phyloP scores from a whole-genome alignment of 345 rosid genomes.

The Anastatica hierochuntica region DNA sequence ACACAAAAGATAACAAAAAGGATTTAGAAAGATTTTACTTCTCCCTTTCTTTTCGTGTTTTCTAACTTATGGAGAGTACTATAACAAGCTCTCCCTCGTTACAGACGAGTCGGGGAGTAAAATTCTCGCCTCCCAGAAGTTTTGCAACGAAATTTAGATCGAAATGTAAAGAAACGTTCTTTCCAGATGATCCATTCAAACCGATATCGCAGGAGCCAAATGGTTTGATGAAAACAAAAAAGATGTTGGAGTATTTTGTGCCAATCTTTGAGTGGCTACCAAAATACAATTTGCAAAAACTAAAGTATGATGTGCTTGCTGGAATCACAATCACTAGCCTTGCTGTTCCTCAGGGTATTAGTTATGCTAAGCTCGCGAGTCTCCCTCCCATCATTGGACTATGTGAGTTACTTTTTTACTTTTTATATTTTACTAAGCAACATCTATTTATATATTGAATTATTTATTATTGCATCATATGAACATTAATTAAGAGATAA shows the following conservation, averaged over 20 bases:
- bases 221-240: constrained; percentile 15
- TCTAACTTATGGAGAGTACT: constrained; percentile 12
- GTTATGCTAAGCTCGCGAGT: constrained; percentile 77
- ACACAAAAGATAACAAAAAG: too few relatives aligned
- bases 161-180: constrained; percentile 59
- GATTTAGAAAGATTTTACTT: not conserved
- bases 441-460: too few relatives aligned
- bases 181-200: constrained; percentile 76
- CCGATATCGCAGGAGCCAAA: constrained; percentile 27
- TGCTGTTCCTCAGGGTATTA: constrained; percentile 92
- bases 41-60: constrained; percentile 7
- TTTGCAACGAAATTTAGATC: constrained; percentile 36
- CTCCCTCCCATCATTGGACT: constrained; percentile 82
- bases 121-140: constrained; percentile 42
- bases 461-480: too few relatives aligned
- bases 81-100: constrained; percentile 3
- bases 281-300: constrained; percentile 32
- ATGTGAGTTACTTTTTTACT: constrained; percentile 31
- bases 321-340: constrained; percentile 87
- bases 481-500: too few relatives aligned
- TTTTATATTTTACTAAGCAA: not conserved
- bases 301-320: constrained; percentile 68
- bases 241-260: constrained; percentile 45
- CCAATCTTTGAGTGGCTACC: constrained; percentile 83
- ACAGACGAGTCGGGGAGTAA: constrained; percentile 25